phyloP scores from a whole-genome alignment of 2,329 filamentous ascomycete species.

The Colletotrichum melonis region DNA sequence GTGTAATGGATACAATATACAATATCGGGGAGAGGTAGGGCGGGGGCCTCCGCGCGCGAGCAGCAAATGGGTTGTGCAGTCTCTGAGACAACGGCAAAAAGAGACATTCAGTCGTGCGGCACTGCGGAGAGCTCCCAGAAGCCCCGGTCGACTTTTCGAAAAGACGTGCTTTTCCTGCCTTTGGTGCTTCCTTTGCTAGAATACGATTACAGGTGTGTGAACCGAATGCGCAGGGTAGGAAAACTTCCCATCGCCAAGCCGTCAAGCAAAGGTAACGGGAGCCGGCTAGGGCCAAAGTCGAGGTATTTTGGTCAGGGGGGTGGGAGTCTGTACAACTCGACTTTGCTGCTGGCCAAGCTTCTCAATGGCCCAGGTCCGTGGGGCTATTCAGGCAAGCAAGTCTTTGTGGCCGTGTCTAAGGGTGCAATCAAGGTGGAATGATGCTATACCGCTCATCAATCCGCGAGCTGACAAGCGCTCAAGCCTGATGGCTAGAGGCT shows the following conservation, averaged over 20 bases:
- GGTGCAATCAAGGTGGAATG: slow-evolving; percentile 18
- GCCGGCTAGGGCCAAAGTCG: slow-evolving; percentile 7
- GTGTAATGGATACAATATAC: slow-evolving; percentile 40
- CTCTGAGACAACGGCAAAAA: slow-evolving; percentile 55
- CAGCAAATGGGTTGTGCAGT: slow-evolving; percentile 52
- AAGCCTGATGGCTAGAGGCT: neutral
- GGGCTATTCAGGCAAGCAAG: slow-evolving; percentile 31
- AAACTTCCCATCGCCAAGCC: slow-evolving; percentile 33
- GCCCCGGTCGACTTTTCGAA: slow-evolving; percentile 41
- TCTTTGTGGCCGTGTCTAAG: slow-evolving; percentile 25
- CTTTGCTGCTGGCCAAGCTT: slow-evolving; percentile 26
- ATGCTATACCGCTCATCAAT: slow-evolving; percentile 10
- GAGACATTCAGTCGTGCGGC: slow-evolving; percentile 47
- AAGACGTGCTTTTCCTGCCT: slow-evolving; percentile 30
- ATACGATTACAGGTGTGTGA: slow-evolving; percentile 28
- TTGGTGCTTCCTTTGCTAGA: slow-evolving; percentile 17
- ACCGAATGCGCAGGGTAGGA: slow-evolving; percentile 12
- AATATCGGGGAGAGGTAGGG: slow-evolving; percentile 34
- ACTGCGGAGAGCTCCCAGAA: slow-evolving; percentile 44
- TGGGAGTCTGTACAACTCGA: slow-evolving; percentile 23
- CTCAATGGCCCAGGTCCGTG: slow-evolving; percentile 30
- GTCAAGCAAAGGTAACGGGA: slow-evolving; percentile 24
- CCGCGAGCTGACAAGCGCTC: neutral
- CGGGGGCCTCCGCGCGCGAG: slow-evolving; percentile 41
- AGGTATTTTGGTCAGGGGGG: slow-evolving; percentile 22